These are phyloP conservation scores for Lanzia echinophila DNA, from an alignment of 2,329 filamentous ascomycete genomes.

Conservation along the genomic window DNA sequence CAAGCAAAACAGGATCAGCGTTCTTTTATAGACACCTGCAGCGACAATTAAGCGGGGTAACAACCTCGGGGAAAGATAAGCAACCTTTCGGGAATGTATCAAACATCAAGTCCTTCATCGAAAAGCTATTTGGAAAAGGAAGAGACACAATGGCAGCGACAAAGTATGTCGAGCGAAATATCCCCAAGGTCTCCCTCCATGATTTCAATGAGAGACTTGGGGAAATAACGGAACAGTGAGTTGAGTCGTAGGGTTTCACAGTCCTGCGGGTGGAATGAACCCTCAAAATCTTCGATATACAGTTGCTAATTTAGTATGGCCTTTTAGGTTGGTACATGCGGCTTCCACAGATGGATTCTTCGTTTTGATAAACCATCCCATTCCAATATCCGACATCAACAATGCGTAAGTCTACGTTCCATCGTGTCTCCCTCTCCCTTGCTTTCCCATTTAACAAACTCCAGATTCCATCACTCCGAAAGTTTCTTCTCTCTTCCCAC, in stretches of 20 bases:
- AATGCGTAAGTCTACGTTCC: background rate
- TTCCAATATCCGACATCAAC: slow-evolving; percentile 18
- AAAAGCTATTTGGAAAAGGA: background rate
- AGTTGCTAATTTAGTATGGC: background rate
- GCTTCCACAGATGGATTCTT: slow-evolving; percentile 56
- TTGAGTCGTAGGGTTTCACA: slow-evolving; percentile 17
- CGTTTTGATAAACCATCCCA: slow-evolving; percentile 45
- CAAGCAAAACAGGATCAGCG: background rate
- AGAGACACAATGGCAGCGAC: slow-evolving; percentile 9
- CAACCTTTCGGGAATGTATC: background rate
- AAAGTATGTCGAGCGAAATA: slow-evolving; percentile 21
- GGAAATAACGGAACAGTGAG: slow-evolving; percentile 45
- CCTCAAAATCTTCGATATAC: background rate
- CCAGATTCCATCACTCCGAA: slow-evolving; percentile 32
- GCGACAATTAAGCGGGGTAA: background rate
- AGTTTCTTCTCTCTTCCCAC: slow-evolving; percentile 45
- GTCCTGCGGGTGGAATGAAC: background rate
- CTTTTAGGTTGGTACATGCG: background rate
- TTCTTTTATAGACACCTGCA: background rate
- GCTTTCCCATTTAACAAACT: slow-evolving; percentile 33
- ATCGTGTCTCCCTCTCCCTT: slow-evolving; percentile 11
- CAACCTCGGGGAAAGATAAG: background rate
- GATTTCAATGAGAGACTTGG: slow-evolving; percentile 47
- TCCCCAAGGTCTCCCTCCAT: slow-evolving; percentile 43
- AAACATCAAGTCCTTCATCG: background rate